Conservation (phyloP, 2,329 filamentous ascomycete genomes). For the Talaromyces sp. region DNA sequence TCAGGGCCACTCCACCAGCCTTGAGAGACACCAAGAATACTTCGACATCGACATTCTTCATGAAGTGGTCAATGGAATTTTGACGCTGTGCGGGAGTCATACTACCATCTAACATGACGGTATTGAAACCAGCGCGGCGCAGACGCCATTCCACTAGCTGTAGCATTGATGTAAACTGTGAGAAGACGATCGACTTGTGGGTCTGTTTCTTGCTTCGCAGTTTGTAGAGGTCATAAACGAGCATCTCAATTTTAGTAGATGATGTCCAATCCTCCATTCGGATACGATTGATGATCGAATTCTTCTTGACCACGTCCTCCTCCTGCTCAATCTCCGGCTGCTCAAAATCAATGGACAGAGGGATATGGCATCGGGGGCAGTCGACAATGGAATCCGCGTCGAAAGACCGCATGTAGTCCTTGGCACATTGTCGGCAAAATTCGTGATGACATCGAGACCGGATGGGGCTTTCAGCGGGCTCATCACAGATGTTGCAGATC, state of each 20-base stretch:
- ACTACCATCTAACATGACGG: conserved; percentile 94
- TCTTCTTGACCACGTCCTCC: conserved; percentile 81
- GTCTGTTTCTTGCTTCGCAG: conserved; percentile 88
- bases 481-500: conserved; percentile 93
- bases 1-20: conserved; percentile 91
- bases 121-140: conserved; percentile 93
- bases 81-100: conserved; percentile 95
- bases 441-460: conserved; percentile 90
- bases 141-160: conserved; percentile 97
- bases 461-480: conserved; percentile 91
- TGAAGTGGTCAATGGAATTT: conserved; percentile 92
- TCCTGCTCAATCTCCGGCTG: conserved; percentile 95
- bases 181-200: conserved; percentile 96
- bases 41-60: conserved; percentile 90
- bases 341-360: conserved; percentile 84
- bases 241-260: conserved; percentile 94
- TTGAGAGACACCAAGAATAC: conserved; percentile 96
- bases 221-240: conserved; percentile 90
- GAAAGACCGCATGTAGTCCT: conserved; percentile 74
- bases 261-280: conserved; percentile 99
- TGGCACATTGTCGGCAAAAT: conserved; percentile 78
- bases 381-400: conserved; percentile 56
- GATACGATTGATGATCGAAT: conserved; percentile 96
- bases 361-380: conserved; percentile 89
- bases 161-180: conserved; percentile 94